A percentile compares a stretch with the other conserved stretches of the same genome.
Evolutionary conservation across 805 yeast genomes (phyloP).

Genomic region (Tetrapisispora arboricola): DNA sequence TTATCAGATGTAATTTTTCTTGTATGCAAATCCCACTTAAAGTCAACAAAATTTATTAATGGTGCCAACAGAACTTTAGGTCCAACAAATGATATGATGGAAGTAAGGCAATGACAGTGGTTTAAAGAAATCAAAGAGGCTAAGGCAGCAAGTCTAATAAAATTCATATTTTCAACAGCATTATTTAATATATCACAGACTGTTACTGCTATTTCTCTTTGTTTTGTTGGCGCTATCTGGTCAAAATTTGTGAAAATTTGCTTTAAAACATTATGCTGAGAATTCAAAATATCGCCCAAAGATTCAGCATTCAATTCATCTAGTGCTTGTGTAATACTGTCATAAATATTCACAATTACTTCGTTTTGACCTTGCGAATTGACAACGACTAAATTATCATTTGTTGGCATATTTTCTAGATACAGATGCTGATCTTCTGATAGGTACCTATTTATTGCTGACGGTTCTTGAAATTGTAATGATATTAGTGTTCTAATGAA

Average conservation of each 20-base stretch:
- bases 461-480: conserved; percentile 30
- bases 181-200: conserved; percentile 26
- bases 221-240: conserved; percentile 36
- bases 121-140: conserved; percentile 42
- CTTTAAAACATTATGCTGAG: conserved; percentile 44
- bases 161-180: conserved; percentile 34
- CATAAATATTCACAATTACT: conserved; percentile 22
- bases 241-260: conserved; percentile 40
- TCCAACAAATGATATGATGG: conserved; percentile 35
- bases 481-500: conserved; percentile 38
- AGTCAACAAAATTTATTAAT: conserved; percentile 44
- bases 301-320: conserved; percentile 27
- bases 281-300: conserved; percentile 36
- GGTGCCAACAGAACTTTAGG: conserved; percentile 37
- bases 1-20: conserved; percentile 8
- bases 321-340: conserved; percentile 19
- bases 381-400: conserved; percentile 27
- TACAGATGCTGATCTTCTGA: conserved; percentile 34
- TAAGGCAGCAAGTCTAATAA: conserved; percentile 38
- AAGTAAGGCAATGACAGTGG: conserved; percentile 31
- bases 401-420: conserved; percentile 22
- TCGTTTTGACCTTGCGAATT: conserved; percentile 28
- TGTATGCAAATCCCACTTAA: conserved; percentile 23
- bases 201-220: conserved; percentile 35
- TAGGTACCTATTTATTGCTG: conserved; percentile 27